Base-by-base conservation (phyloP, 768 basidiomycete genomes). In the Chiua virens region DNA sequence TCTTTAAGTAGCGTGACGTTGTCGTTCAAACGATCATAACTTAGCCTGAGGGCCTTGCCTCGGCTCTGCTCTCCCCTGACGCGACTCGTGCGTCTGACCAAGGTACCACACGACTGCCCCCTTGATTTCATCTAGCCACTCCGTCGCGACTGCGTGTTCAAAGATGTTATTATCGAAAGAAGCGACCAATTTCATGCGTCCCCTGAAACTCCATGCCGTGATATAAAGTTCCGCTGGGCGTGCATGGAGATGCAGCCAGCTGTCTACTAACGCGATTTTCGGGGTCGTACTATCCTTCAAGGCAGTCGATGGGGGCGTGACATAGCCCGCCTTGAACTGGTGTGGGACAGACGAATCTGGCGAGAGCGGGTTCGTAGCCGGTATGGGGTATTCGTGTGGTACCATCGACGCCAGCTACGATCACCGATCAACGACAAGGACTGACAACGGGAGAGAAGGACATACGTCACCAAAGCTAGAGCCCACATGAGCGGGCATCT, bases 161-260 rank as follows among this genome's bases (percentile, higher is more conserved):
- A 73, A 81, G 4, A 77, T 75, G 55, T 81, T 78, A 10, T 58
- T 65, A 47, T 83, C 81, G 57, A 67, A 76, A 55, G 49, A 73
- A 7, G 71, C 37, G 15, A 58, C 44, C 34, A 81, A 39, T 3
- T 49, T 49, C 30, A 82, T 51, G 27, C 66, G 60, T 25, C 70
- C 60, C 3, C 54, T 58, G 8, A 58, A 59, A 4, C 67, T 76
- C 3, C 62, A 47, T 34, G 78, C 74, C 3, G 75, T 74, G 1
- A 81, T 68, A 54, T 80, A 65, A 10, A 64, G 47, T 55, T 81
- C 77, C 2, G 60, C 69, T 2, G 80, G 76, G 10, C 78, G 74
- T 45, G 73, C 70, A 30, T 71, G 76, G 13, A 81, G 63, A 56
- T 51, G 53, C 17, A 57, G 44, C 37, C 13, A 21, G 9, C 17